Conservation (phyloP, 169 alveolate genomes). For the Amoebophrya sp. region DNA sequence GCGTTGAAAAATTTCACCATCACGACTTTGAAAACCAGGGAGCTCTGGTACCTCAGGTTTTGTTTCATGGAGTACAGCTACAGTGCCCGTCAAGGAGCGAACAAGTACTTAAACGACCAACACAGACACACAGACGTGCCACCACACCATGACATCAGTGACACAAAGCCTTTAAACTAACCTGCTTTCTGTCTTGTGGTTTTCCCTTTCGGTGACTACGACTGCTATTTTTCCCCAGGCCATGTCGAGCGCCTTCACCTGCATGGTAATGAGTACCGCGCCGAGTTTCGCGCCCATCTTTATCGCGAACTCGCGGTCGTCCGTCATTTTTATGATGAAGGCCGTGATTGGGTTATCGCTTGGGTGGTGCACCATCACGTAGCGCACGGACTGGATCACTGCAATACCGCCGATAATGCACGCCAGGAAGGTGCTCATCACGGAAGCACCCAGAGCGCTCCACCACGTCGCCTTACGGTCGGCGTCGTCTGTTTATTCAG, state of each 20-base stretch:
- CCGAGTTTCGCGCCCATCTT: background rate
- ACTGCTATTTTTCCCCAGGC: background rate
- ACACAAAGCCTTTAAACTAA: too few species aligned
- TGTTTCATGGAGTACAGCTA: too few species aligned
- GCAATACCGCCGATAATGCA: background rate
- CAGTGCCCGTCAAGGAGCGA: too few species aligned
- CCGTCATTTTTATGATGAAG: background rate
- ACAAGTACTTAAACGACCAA: too few species aligned
- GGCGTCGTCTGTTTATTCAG: background rate
- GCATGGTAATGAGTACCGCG: background rate
- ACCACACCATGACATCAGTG: too few species aligned
- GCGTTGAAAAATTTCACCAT: conserved; percentile 24
- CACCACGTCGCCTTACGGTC: background rate
- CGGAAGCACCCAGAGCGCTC: background rate
- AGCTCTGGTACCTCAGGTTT: background rate
- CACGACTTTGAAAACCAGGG: background rate
- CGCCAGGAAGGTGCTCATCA: background rate
- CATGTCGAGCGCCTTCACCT: background rate
- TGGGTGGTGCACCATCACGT: background rate
- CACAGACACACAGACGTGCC: too few species aligned
- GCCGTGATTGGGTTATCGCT: background rate
- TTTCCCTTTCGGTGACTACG: background rate
- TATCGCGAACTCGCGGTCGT: background rate
- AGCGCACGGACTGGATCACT: background rate
- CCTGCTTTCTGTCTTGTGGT: conserved; percentile 19